Conservation (phyloP, 257 asterid species). For the Sherardia arvensis region DNA sequence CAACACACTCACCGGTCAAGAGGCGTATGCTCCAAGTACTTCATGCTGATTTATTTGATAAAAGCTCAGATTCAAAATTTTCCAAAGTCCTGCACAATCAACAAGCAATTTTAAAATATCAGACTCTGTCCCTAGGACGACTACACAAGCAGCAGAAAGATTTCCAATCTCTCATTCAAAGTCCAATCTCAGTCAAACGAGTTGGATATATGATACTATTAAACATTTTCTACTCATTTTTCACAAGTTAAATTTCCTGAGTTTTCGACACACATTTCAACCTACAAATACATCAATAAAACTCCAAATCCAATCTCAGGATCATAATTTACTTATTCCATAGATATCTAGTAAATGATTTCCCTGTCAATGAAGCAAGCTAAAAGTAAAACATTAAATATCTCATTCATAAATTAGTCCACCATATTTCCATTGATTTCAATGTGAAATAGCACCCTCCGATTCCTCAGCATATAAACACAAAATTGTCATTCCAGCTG, state of each 20-base stretch:
- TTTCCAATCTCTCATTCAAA: background rate
- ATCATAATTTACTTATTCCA: background rate
- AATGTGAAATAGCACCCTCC: background rate
- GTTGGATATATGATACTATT: background rate
- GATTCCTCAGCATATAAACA: background rate
- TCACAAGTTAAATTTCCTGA: background rate
- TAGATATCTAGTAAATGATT: background rate
- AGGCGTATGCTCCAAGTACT: conserved; percentile 81
- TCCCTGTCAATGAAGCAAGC: background rate
- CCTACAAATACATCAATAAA: background rate
- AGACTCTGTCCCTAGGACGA: background rate
- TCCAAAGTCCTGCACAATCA: conserved; percentile 7
- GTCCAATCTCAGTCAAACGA: background rate
- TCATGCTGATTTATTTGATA: conserved; percentile 38
- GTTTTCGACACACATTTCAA: background rate
- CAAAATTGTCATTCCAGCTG: background rate
- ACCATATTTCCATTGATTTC: background rate
- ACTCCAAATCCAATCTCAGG: background rate
- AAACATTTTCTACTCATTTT: background rate
- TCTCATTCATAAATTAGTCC: background rate
- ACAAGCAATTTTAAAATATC: background rate
- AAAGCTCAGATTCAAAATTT: conserved; percentile 10
- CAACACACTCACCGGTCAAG: conserved; percentile 50
- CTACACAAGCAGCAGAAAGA: background rate
- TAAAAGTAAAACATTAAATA: background rate